phyloP scores from a whole-genome alignment of 2,329 filamentous ascomycete species.

The Beauveria scarabaeidicola region DNA sequence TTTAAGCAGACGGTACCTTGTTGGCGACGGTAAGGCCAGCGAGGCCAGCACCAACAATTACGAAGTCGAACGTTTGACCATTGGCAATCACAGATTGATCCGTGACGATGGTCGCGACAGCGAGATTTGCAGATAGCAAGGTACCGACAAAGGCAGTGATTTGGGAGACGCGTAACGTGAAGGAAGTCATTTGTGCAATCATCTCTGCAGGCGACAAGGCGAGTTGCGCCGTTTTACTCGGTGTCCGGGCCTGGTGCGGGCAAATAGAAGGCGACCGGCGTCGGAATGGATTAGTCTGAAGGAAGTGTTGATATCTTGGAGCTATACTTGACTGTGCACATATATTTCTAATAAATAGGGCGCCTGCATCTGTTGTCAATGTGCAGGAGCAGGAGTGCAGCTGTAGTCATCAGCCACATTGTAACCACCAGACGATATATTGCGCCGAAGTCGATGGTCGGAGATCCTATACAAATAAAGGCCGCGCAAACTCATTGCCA shows the following conservation, averaged over 20 bases:
- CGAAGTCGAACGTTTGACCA: slow-evolving; percentile 20
- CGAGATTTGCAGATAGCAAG: neutral
- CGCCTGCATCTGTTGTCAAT: neutral
- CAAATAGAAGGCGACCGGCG: neutral
- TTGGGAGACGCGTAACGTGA: neutral
- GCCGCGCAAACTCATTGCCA: no score
- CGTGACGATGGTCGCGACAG: slow-evolving; percentile 14
- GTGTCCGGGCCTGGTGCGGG: neutral
- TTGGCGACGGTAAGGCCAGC: slow-evolving; percentile 22
- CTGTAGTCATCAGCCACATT: neutral
- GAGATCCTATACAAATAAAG: neutral
- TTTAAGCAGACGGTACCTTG: slow-evolving; percentile 3
- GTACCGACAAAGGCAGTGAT: neutral
- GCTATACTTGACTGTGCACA: neutral
- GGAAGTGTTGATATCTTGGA: no score
- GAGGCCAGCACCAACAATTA: slow-evolving; percentile 32
- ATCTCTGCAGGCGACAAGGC: no score
- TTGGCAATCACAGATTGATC: slow-evolving; percentile 12
- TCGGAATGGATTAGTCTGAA: no score
- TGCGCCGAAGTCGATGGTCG: neutral
- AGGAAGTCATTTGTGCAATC: neutral
- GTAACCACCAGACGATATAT: neutral
- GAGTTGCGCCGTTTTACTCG: neutral
- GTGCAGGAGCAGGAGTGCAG: neutral
- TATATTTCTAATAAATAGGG: neutral